Evolutionary conservation across 305 asterid species (phyloP).

Genomic region (Plantago rigida): DNA sequence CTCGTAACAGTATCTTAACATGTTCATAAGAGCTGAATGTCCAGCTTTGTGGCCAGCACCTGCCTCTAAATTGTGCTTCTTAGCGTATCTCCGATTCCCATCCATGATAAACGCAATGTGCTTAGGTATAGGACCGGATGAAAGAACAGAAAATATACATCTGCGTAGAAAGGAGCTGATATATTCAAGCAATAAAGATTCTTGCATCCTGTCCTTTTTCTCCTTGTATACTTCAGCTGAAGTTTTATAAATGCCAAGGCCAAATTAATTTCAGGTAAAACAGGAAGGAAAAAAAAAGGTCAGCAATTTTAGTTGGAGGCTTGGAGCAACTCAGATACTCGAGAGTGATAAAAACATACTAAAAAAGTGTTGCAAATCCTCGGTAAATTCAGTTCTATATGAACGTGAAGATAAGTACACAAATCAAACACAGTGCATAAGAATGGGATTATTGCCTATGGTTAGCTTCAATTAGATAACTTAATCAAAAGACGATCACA

Average conservation of each 20-base stretch:
- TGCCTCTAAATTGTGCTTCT: constrained; percentile 40
- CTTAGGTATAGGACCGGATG: constrained; percentile 57
- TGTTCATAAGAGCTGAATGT: constrained; percentile 48
- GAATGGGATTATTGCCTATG: too few relatives aligned
- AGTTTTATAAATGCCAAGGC: not conserved
- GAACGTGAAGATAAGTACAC: too few relatives aligned
- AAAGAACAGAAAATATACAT: constrained; percentile 41
- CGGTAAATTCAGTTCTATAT: too few relatives aligned
- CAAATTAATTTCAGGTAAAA: too few relatives aligned
- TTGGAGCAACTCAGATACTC: not conserved
- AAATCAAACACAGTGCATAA: too few relatives aligned
- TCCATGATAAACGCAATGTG: constrained; percentile 67
- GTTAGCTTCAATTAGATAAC: too few relatives aligned
- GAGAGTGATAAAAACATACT: not conserved
- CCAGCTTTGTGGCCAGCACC: constrained; percentile 73
- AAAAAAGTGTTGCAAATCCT: too few relatives aligned
- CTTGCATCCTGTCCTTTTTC: not conserved
- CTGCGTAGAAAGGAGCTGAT: constrained; percentile 33
- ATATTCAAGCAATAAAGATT: not conserved
- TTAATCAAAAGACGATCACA: too few relatives aligned
- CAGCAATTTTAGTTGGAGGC: not conserved
- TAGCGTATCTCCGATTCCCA: constrained; percentile 30
- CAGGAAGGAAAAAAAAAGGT: not conserved
- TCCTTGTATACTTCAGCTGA: not conserved
- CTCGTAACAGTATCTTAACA: constrained; percentile 66